phyloP scores from a whole-genome alignment of 2,329 filamentous ascomycete species.

The Diaporthe vexans region DNA sequence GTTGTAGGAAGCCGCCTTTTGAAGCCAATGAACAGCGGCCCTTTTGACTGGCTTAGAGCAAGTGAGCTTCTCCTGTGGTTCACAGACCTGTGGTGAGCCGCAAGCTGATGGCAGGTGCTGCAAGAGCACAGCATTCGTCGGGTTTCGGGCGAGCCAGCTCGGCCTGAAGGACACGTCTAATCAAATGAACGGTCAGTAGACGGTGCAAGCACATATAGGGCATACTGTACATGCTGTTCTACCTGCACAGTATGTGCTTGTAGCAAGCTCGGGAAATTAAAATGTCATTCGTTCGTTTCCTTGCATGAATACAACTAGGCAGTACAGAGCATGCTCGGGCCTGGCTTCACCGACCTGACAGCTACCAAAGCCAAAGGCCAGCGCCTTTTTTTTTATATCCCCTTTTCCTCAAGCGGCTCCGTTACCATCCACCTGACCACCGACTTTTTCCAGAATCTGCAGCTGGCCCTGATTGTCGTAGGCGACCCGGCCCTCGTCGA shows the following conservation, averaged over 20 bases:
- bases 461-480: slow-evolving; percentile 66
- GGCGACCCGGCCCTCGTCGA: slow-evolving; percentile 69
- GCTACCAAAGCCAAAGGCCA: not conserved
- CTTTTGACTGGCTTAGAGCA: too few relatives aligned
- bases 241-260: not conserved
- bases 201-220: not conserved
- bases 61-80: too few relatives aligned
- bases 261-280: slow-evolving; percentile 7
- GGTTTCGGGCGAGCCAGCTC: not conserved
- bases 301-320: slow-evolving; percentile 18
- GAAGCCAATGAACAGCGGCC: too few relatives aligned
- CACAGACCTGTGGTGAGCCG: too few relatives aligned
- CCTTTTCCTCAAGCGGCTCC: slow-evolving; percentile 25
- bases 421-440: not conserved
- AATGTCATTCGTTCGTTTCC: slow-evolving; percentile 26
- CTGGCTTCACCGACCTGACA: slow-evolving; percentile 1
- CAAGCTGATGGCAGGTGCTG: too few relatives aligned
- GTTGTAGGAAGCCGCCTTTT: too few relatives aligned
- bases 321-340: slow-evolving; percentile 6
- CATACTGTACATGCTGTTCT: too few relatives aligned
- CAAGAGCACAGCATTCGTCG: too few relatives aligned
- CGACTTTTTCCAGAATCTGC: slow-evolving; percentile 53
- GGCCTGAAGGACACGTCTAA: too few relatives aligned
- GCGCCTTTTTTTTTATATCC: not conserved
- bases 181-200: not conserved